Percentiles rank a stretch among this genome's conserved stretches.
These are phyloP conservation scores for Teratosphaeria viscida DNA, from an alignment of 2,329 filamentous ascomycete species.

Conservation along the genomic window DNA sequence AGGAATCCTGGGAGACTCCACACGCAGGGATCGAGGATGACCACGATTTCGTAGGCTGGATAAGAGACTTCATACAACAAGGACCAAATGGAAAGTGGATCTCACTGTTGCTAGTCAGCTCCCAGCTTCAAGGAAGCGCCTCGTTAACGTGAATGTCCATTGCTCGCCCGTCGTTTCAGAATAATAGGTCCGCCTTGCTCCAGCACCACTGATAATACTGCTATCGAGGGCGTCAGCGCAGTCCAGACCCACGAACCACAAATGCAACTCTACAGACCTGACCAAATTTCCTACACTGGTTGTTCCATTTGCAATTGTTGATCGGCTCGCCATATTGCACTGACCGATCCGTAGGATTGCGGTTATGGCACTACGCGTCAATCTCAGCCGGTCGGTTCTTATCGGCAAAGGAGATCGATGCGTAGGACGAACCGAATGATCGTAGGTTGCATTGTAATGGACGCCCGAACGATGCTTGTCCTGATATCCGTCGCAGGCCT, in stretches of 20 bases:
- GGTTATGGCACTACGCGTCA: background rate
- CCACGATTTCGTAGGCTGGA: background rate
- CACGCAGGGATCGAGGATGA: background rate
- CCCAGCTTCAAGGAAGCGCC: background rate
- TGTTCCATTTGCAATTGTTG: background rate
- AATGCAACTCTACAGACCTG: background rate
- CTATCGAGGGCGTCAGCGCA: background rate
- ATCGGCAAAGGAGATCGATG: no score
- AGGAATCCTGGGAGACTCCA: constrained; percentile 12
- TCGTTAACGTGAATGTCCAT: background rate
- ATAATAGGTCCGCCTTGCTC: background rate
- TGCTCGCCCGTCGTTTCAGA: background rate
- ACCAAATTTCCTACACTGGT: background rate
- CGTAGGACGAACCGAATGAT: background rate
- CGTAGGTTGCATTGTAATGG: background rate
- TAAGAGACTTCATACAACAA: no score
- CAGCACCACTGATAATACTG: background rate
- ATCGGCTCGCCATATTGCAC: background rate
- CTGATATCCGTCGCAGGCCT: background rate
- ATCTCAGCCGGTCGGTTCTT: background rate
- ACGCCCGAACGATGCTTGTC: background rate
- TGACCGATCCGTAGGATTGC: background rate
- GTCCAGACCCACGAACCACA: background rate
- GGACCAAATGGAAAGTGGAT: no score
- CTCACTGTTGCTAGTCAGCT: no score